Evolutionary conservation across 2,329 filamentous ascomycete species (phyloP).

Genomic region (Sphaerostilbella broomeana): DNA sequence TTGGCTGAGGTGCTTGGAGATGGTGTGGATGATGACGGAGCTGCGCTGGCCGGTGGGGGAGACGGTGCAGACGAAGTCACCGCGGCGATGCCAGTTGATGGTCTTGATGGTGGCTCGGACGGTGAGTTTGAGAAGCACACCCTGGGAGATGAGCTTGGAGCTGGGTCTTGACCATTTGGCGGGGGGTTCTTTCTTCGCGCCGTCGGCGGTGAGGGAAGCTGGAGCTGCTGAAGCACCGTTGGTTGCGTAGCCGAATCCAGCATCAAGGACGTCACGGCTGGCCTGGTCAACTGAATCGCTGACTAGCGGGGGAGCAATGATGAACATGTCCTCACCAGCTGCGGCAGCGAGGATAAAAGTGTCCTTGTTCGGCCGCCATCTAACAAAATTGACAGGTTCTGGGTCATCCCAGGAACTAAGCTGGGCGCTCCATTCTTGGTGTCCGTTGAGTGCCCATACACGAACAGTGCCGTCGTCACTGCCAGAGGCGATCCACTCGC

Average conservation of each 20-base stretch:
- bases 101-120: conserved; percentile 78
- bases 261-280: conserved; percentile 71
- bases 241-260: conserved; percentile 89
- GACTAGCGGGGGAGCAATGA: conserved; percentile 70
- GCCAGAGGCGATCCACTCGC: conserved; percentile 81
- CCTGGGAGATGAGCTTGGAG: conserved; percentile 63
- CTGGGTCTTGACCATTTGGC: conserved; percentile 81
- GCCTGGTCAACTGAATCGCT: conserved; percentile 66
- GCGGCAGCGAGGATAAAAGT: conserved; percentile 76
- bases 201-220: conserved; percentile 39
- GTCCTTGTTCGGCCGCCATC: conserved; percentile 83
- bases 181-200: conserved; percentile 63
- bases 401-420: conserved; percentile 58
- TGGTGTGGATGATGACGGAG: conserved; percentile 87
- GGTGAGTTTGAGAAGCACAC: conserved; percentile 73
- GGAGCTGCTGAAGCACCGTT: conserved; percentile 45
- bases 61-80: conserved; percentile 90
- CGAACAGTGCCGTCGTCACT: conserved; percentile 91
- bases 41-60: conserved; percentile 71
- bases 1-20: conserved; percentile 92
- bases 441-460: conserved; percentile 85
- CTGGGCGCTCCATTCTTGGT: conserved; percentile 79
- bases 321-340: conserved; percentile 75
- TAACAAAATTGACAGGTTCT: conserved; percentile 74
- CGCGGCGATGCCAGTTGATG: conserved; percentile 86